Base-by-base conservation (phyloP, 2,329 filamentous ascomycete genomes). In the Paradendryphiella salina region DNA sequence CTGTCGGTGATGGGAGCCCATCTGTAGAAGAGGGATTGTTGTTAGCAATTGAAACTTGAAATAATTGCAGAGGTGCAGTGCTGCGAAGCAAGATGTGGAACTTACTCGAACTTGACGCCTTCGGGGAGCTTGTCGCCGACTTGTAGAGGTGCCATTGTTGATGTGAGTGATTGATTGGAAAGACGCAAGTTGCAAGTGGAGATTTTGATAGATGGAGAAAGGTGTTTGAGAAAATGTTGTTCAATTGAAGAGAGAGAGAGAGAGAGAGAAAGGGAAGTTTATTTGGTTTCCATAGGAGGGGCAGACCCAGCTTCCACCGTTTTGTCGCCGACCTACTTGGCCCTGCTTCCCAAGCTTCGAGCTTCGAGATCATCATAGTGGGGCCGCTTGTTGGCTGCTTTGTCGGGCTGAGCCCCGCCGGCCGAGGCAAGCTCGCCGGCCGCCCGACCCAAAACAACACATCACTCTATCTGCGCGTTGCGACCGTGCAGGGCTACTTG, bases 91-190 rank as follows among this genome's bases (percentile, higher is more conserved):
- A 26, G 23, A 2, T 6, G 38, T 34, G 43, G 44, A 14, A 76
- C 82, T 67, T 76, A 87, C 84, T 81, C 80, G 81, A 96, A 96
- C 74, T 81, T 80, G 56, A 96, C 86, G 65, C 82, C 87, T 64
- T 85, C 79, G 63, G 92, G 92, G 82, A 97, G 93, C 73, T 80
- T 79, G 75, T 96, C 90, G 71, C 92, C 92, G 72, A 82, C 82
- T 74, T 92, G 86, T 75, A 94, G 82, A 74, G 82, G 82, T 77
- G 86, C 73, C 82, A 85, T 85, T 8, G 69, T 45, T 66, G 55
- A 43, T 51, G 6, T 42, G n/a, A 14, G 23, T 26, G 18, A 14
- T 32, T 10, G 2, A 38, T 44, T 51, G 9, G 42, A 10, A 29
- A 40, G 23, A 13, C 28, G n/a, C 6, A 46, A 4, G 26, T 11